Percentiles rank a stretch among this genome's conserved stretches.
phyloP scores from a whole-genome alignment of 108 stramenopile species.

The Discostella stelligeroides region DNA sequence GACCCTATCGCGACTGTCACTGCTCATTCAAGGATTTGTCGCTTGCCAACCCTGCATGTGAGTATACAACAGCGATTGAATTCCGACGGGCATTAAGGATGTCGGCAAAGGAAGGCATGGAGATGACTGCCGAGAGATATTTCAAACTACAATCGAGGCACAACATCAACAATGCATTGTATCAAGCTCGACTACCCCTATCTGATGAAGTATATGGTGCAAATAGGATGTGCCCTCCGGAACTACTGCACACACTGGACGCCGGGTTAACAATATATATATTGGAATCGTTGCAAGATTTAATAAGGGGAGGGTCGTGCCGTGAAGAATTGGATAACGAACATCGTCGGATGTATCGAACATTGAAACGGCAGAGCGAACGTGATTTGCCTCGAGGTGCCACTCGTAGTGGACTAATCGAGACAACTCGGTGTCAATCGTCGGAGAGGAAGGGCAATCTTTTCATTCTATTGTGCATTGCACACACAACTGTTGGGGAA shows the following conservation, averaged over 20 bases:
- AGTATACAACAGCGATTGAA: background rate
- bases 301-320: background rate
- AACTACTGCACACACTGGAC: background rate
- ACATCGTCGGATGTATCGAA: background rate
- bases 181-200: background rate
- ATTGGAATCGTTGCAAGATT: background rate
- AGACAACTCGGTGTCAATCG: background rate
- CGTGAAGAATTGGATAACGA: background rate
- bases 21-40: background rate
- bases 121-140: background rate
- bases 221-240: constrained; percentile 1
- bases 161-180: constrained; percentile 3
- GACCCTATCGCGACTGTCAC: constrained; percentile 9
- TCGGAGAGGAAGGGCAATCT: constrained; percentile 2
- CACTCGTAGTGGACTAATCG: background rate
- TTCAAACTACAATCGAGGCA: background rate
- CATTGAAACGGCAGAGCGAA: constrained; percentile 2
- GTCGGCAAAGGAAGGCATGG: background rate
- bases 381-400: constrained; percentile 4
- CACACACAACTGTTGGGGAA: background rate
- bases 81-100: background rate
- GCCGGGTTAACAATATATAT: constrained; percentile 1
- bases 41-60: background rate
- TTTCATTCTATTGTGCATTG: constrained; percentile 8
- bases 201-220: constrained; percentile 1